Percentiles rank a stretch among this genome's conserved stretches.
These are phyloP conservation scores for Rhynchospora breviuscula DNA, from an alignment of 176 grass and related monocot species.

Conservation along the genomic window DNA sequence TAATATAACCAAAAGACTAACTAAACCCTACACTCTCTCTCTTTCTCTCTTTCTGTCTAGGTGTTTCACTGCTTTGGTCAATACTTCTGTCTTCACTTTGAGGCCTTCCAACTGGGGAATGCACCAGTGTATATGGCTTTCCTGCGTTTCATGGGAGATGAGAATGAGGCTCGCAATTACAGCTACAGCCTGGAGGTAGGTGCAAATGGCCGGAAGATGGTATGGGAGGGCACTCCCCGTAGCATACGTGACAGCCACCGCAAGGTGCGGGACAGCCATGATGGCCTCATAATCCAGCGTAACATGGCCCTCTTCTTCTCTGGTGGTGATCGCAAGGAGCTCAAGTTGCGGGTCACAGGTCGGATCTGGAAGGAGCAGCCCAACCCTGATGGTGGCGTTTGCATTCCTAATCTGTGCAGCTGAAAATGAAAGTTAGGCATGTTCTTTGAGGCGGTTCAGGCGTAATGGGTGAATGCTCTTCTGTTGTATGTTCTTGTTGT, in stretches of 20 bases:
- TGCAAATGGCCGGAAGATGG: constrained; percentile 67
- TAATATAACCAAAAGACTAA: background rate
- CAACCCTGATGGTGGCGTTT: constrained; percentile 47
- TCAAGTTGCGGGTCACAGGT: constrained; percentile 68
- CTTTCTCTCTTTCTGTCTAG: constrained; percentile 23
- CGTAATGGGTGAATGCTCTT: background rate
- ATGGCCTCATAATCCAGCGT: constrained; percentile 79
- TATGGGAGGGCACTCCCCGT: constrained; percentile 81
- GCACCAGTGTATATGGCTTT: constrained; percentile 91
- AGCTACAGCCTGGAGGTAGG: constrained; percentile 82
- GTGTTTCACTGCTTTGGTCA: constrained; percentile 90
- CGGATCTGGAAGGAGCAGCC: constrained; percentile 69
- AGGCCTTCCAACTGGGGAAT: constrained; percentile 80
- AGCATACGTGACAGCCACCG: constrained; percentile 74
- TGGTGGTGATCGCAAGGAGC: constrained; percentile 52
- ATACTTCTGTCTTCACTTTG: constrained; percentile 89
- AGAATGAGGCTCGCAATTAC: constrained; percentile 72
- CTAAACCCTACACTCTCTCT: background rate
- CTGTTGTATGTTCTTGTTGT: background rate
- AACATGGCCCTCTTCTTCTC: constrained; percentile 95
- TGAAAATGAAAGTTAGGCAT: constrained; percentile 7
- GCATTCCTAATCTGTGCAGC: constrained; percentile 54
- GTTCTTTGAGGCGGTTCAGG: background rate
- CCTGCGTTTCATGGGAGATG: constrained; percentile 88
- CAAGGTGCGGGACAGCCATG: constrained; percentile 76